phyloP scores from a whole-genome alignment of 768 basidiomycete species.

The Pluteus cervinus region DNA sequence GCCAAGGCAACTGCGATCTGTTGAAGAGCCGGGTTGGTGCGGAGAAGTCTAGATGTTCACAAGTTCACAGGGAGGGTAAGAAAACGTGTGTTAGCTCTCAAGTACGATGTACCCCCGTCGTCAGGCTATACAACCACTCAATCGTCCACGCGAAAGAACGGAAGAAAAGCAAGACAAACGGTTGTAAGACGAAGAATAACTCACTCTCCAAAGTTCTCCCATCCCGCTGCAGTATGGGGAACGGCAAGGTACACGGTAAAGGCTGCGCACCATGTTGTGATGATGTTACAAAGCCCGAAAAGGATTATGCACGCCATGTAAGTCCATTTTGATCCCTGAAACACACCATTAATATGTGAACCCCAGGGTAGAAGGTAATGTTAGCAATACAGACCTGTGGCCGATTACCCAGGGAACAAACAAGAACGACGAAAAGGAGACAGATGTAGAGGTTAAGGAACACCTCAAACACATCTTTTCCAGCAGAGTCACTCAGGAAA shows the following conservation, averaged over 20 bases:
- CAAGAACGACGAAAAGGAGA: slow-evolving; percentile 73
- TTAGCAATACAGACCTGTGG: slow-evolving; percentile 43
- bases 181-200: slow-evolving; percentile 16
- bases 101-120: no score
- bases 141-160: no score
- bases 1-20: slow-evolving; percentile 80
- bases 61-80: no score
- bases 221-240: slow-evolving; percentile 66
- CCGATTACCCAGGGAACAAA: slow-evolving; percentile 89
- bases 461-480: slow-evolving; percentile 67
- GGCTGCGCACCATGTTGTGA: slow-evolving; percentile 86
- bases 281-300: slow-evolving; percentile 73
- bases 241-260: slow-evolving; percentile 85
- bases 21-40: slow-evolving; percentile 63
- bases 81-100: no score
- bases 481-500: slow-evolving; percentile 69
- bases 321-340: slow-evolving; percentile 78
- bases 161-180: slow-evolving; percentile 6
- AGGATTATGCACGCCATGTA: slow-evolving; percentile 71
- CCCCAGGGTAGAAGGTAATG: background rate
- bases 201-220: slow-evolving; percentile 69
- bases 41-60: slow-evolving; percentile 64
- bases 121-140: no score
- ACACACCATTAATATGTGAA: slow-evolving; percentile 5
- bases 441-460: slow-evolving; percentile 81